Evolutionary conservation across 108 stramenopile genomes (phyloP), one percentile per base, ranked within the genome.

Genomic region (Stephanodiscus minutulus): DNA sequence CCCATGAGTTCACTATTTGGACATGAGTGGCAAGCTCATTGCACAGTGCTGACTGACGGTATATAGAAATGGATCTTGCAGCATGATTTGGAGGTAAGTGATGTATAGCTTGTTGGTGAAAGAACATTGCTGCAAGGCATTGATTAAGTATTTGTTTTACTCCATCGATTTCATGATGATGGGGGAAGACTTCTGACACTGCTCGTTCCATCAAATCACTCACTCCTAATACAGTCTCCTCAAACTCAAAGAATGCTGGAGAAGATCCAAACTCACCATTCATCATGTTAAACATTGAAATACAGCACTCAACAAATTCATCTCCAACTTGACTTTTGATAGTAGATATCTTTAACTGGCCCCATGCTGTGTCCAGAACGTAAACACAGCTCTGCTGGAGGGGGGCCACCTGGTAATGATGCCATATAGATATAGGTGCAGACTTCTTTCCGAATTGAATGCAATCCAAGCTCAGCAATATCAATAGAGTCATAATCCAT

Each of bases 81-180:
- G 20, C 7, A 7, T 52, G 50, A 18, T 52, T 20, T 24, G 50
- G 50, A 20, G 50, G 50, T 18, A 52, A 52, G 3, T 52, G 50
- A 52, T 20, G 50, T 3, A 52, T 52, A 20, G 13, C 20, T 2
- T 52, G 3, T 3, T 18, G 50, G 20, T 52, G 6, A 7, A 24
- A 52, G 3, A 52, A 20, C 50, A 52, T 52, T 52, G 50, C 8
- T 20, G 50, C 50, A 52, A 52, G 20, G 50, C 50, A 52, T 24
- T 18, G 50, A 52, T 52, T 7, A 20, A 52, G 20, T 20, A 52
- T 52, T 52, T 10, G 50, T 52, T 2, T 52, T 18, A 52, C 20
- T 52, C 50, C 50, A 52, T 52, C 50, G 18, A 52, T 52, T 18
- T 52, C 50, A 52, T 52, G 50, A 7, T 52, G 50, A 7, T 52